Evolutionary conservation across 2,329 filamentous ascomycete genomes (phyloP), one percentile per base, ranked within the genome.

Genomic region (Phoma sp.): DNA sequence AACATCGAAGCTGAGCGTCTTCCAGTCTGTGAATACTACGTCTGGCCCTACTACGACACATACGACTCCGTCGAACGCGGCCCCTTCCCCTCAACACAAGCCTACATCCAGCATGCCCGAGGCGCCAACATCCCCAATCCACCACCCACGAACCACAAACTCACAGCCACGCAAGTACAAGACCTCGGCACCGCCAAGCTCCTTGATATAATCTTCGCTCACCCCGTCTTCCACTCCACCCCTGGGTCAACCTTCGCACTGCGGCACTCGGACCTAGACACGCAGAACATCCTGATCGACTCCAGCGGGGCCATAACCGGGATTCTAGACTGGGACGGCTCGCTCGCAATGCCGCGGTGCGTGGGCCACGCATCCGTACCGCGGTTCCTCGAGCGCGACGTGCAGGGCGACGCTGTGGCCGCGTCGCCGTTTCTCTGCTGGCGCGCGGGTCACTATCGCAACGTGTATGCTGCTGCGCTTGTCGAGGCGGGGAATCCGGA

Each of bases 271-370:
- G 66, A 70, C 38, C 60, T 71, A 6, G 53, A 66, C 27, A 43
- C 58, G 7, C 61, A 69, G 17, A 71, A 71, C 51, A 64, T 69
- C 27, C 46, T 68, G 4, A 51, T 57, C 25, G 56, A 64, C 37
- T 41, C 49, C 5, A 32, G 29, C 1, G 63, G 63, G 15, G 43
- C 61, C 15, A 48, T 66, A 0, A 62, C 57, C 0, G 68, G 60
- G 5, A 62, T 72, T 31, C 41, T 70, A 6, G 58, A 63, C 27
- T 63, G 61, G 61, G 54, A 63, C 19, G 47, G 40, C 4, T 46
- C 48, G 4, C 35, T 52, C 12, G 37, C 57, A 4, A 47, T 50
- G 10, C 58, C 61, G 9, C 61, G 61, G 29, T 63, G 61, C 12
- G 35, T 58, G 7, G 57, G 43, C 33, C 50, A 47, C 39, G 43